A percentile compares a stretch with the other conserved stretches of the same genome.
These are phyloP conservation scores for Penicillium nucicola DNA, from an alignment of 495 filamentous ascomycete genomes.

Conservation along the genomic window DNA sequence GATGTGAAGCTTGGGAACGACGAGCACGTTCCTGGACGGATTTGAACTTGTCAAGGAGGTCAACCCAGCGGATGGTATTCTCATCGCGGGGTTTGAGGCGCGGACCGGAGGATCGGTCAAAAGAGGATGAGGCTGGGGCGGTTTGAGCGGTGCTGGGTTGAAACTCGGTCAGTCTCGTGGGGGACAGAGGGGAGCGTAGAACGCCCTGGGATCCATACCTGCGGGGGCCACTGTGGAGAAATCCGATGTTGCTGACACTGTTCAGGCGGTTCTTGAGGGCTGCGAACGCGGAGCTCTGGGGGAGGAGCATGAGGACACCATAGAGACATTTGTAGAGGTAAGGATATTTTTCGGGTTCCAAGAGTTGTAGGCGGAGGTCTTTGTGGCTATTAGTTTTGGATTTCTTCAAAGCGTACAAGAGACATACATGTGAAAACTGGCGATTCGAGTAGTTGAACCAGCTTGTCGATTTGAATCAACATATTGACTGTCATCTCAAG, in stretches of 20 bases:
- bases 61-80: slow-evolving; percentile 80
- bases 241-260: slow-evolving; percentile 94
- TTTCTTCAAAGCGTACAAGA: not conserved
- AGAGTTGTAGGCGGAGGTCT: slow-evolving; percentile 93
- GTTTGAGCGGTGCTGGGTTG: slow-evolving; percentile 14
- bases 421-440: slow-evolving; percentile 91
- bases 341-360: slow-evolving; percentile 96
- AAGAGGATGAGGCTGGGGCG: slow-evolving; percentile 16
- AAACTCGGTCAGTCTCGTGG: slow-evolving; percentile 4
- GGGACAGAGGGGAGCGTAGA: not conserved
- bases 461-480: slow-evolving; percentile 98
- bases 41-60: slow-evolving; percentile 95
- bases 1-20: slow-evolving; percentile 41
- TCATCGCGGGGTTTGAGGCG: slow-evolving; percentile 83
- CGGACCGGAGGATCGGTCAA: slow-evolving; percentile 65
- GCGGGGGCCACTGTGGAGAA: slow-evolving; percentile 80
- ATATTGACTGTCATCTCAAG: slow-evolving; percentile 99
- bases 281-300: slow-evolving; percentile 95
- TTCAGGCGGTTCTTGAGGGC: slow-evolving; percentile 96
- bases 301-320: slow-evolving; percentile 94
- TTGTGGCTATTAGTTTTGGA: slow-evolving; percentile 2
- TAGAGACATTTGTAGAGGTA: slow-evolving; percentile 98
- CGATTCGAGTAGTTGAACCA: slow-evolving; percentile 95
- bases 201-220: slow-evolving; percentile 55
- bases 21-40: slow-evolving; percentile 79